Evolutionary conservation across 1,139 yeast genomes (phyloP), one percentile per base, ranked within the genome.

Genomic region (Kodamaea alishanica): DNA sequence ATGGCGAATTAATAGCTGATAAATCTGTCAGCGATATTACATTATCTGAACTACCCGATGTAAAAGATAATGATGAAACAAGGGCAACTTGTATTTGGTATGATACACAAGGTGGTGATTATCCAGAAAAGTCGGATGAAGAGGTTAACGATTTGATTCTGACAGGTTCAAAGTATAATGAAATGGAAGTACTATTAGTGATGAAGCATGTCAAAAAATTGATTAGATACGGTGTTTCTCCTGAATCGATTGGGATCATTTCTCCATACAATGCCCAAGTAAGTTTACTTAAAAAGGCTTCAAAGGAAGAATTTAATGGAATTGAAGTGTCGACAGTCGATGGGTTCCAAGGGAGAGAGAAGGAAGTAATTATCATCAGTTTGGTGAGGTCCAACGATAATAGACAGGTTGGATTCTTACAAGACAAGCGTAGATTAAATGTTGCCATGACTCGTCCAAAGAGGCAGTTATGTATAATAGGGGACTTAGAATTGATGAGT

Each of bases 381-480:
- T 55, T 70, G 23, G 75, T 70, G 4, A 51, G 75, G 41, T 62
- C 70, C 15, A 70, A 70, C 45, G 87, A 74, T 33, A 52, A 61
- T 8, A 62, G 72, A 33, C 84, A 81, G 39, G 81, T 88, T 36
- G 96, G 96, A 10, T 88, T 88, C 54, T 63, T 88, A 41, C 70
- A 73, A 30, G 96, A 88, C 50, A 73, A 75, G 42, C 65, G 89
- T 50, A 66, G 92, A 52, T 65, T 88, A 39, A 89, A 89, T 55
- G 97, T 90, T 29, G 96, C 97, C 3, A 88, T 90, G 61, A 89
- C 97, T 0, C 71, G 98, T 47, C 88, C 97, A 2, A 83, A 84
- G 54, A 69, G 92, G 44, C 97, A 90, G 51, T 65, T 92, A 6
- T 86, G 94, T 54, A 76, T 92, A 0, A 67, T 92, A 36, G 97